Conservation (phyloP, 192 early-diverging fungal species). For the Thamnidium elegans region DNA sequence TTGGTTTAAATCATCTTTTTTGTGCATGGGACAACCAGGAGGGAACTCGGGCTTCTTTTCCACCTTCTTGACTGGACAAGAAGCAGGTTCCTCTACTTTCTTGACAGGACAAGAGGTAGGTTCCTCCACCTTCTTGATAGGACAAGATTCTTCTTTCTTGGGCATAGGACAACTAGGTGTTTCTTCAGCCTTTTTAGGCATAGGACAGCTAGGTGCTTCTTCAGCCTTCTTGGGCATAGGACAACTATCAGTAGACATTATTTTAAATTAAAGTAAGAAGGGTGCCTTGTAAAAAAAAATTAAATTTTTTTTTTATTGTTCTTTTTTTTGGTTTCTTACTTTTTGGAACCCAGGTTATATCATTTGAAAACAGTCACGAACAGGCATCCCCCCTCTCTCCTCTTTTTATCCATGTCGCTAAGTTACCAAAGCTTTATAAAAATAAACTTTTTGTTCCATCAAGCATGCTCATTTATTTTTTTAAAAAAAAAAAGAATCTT, state of each 20-base stretch:
- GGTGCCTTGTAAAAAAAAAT: not conserved
- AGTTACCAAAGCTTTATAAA: too few species aligned
- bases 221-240: constrained; percentile 7
- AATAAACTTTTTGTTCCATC: too few species aligned
- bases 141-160: not conserved
- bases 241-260: not conserved
- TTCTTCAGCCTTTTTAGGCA: not conserved
- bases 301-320: too few species aligned
- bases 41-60: constrained; percentile 1
- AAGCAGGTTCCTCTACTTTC: constrained; percentile 33
- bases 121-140: constrained; percentile 3
- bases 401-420: too few species aligned
- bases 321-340: too few species aligned
- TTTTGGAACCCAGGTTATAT: too few species aligned
- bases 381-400: too few species aligned
- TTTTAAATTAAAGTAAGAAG: not conserved
- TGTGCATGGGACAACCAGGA: constrained; percentile 50
- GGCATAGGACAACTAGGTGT: constrained; percentile 9
- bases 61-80: constrained; percentile 48
- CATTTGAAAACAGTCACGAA: too few species aligned
- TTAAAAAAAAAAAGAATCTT: too few species aligned
- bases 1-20: constrained; percentile 58
- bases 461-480: too few species aligned
- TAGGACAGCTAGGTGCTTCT: constrained; percentile 4
- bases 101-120: constrained; percentile 25